Conservation (phyloP, 495 filamentous ascomycete genomes). For the Penicillium fimorum region DNA sequence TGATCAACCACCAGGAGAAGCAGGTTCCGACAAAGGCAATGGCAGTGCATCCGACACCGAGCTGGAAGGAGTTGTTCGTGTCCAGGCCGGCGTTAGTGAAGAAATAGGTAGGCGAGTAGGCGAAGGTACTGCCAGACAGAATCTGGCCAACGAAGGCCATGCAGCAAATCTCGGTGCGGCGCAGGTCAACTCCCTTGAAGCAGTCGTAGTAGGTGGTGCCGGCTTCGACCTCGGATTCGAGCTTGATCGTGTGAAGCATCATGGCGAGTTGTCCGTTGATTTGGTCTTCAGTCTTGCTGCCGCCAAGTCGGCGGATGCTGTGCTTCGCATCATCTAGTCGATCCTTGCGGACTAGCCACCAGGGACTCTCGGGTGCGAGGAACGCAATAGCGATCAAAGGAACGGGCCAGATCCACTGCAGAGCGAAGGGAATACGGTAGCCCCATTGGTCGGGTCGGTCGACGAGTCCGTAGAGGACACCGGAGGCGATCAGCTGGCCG, state of each 20-base stretch:
- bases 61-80: conserved; percentile 51
- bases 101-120: conserved; percentile 71
- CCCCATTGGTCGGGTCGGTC: conserved; percentile 31
- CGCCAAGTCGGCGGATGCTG: conserved; percentile 41
- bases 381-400: conserved; percentile 55
- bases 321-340: conserved; percentile 44
- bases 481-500: conserved; percentile 58
- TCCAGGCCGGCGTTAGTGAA: conserved; percentile 65
- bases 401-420: conserved; percentile 68
- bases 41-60: conserved; percentile 49
- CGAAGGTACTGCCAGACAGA: conserved; percentile 67
- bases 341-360: conserved; percentile 61
- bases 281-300: conserved; percentile 49
- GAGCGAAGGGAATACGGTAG: conserved; percentile 58
- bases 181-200: conserved; percentile 66
- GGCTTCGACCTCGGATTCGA: conserved; percentile 57
- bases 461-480: conserved; percentile 52
- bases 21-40: conserved; percentile 60
- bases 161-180: conserved; percentile 70
- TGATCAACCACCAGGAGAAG: conserved; percentile 52
- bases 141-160: conserved; percentile 73
- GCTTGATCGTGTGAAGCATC: conserved; percentile 59
- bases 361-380: conserved; percentile 62
- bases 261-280: conserved; percentile 51
- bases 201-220: conserved; percentile 64